Percentiles rank a stretch among this genome's conserved stretches.
Evolutionary conservation across 768 basidiomycete species (phyloP).

Genomic region (Calocera viscosa): DNA sequence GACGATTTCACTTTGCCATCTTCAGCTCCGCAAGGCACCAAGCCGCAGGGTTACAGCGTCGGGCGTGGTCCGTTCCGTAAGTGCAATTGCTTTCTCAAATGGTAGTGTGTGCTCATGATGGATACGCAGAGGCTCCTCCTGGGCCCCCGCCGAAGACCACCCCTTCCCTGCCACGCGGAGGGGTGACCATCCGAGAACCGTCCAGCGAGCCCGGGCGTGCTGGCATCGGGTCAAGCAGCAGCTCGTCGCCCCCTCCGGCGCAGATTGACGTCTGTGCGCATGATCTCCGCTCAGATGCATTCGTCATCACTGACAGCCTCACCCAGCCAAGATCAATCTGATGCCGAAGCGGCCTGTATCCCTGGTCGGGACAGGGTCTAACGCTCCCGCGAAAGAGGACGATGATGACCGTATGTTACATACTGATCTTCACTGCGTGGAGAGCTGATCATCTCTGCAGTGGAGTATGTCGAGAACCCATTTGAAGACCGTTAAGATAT

Average conservation of each 20-base stretch:
- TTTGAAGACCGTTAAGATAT: constrained; percentile 41
- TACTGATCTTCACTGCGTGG: neutral
- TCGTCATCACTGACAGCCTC: neutral
- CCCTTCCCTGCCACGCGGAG: neutral
- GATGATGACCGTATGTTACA: neutral
- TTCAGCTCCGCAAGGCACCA: neutral
- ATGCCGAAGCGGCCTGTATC: neutral
- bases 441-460: neutral
- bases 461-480: constrained; percentile 64
- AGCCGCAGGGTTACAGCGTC: neutral
- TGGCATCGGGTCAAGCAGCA: neutral
- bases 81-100: neutral
- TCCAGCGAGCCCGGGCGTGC: neutral
- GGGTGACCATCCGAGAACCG: neutral
- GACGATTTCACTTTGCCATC: constrained; percentile 7
- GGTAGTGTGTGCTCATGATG: neutral
- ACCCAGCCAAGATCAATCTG: neutral
- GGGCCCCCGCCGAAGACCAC: neutral
- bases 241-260: neutral
- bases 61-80: neutral
- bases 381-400: neutral
- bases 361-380: neutral
- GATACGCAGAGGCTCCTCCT: neutral
- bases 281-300: neutral
- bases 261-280: neutral